phyloP scores from a whole-genome alignment of 1,284 basidiomycete genomes.

The Jaminaea rosea region DNA sequence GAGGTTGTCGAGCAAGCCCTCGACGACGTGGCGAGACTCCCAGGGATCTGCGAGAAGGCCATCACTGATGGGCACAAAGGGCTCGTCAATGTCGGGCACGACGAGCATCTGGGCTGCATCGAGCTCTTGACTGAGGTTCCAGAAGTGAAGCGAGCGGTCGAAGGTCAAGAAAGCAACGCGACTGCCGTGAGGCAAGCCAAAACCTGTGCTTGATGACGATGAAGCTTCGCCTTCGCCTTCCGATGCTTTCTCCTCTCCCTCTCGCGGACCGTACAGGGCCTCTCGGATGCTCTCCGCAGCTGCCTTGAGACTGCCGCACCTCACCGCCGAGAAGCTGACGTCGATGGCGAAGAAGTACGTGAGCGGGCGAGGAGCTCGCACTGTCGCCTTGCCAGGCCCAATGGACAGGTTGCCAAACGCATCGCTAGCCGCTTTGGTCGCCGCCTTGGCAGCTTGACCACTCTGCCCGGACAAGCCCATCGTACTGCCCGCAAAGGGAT shows the following conservation, averaged over 20 bases:
- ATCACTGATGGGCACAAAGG: constrained; percentile 70
- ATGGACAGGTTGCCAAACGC: constrained; percentile 30
- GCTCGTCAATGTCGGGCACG: constrained; percentile 78
- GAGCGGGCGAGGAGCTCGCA: constrained; percentile 53
- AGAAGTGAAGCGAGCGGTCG: constrained; percentile 76
- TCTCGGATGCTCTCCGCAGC: constrained; percentile 62
- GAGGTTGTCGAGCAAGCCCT: constrained; percentile 60
- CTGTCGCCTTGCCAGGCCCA: constrained; percentile 39
- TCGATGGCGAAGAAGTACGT: constrained; percentile 83
- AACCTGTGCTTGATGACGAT: constrained; percentile 24
- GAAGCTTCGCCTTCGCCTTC: constrained; percentile 15
- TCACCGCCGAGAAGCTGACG: constrained; percentile 64
- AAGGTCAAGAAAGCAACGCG: constrained; percentile 67
- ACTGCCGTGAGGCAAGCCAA: constrained; percentile 42
- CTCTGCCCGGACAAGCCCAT: constrained; percentile 34
- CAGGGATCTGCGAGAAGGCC: constrained; percentile 72
- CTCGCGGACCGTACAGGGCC: constrained; percentile 55
- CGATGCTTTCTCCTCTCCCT: constrained; percentile 25
- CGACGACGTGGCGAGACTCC: constrained; percentile 59
- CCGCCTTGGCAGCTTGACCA: constrained; percentile 30
- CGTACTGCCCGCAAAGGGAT: constrained; percentile 27
- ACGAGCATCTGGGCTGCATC: constrained; percentile 64
- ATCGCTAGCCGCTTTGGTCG: constrained; percentile 35
- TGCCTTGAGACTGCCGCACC: constrained; percentile 64
- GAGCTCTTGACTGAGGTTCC: constrained; percentile 69